phyloP scores from a whole-genome alignment of 306 rosid genomes.

The Nissolia schottii region DNA sequence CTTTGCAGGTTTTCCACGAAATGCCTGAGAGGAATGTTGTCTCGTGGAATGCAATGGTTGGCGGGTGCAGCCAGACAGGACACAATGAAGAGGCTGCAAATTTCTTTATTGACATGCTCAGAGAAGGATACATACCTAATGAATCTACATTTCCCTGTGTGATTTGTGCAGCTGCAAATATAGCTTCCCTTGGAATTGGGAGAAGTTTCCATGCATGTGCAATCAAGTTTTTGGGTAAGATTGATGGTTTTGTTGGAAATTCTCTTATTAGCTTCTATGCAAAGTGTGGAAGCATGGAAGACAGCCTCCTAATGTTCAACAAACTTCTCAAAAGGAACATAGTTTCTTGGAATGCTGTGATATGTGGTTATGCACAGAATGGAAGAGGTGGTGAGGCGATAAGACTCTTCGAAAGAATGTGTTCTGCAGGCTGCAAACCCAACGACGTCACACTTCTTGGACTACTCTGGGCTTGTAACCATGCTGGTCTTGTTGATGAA shows the following conservation, averaged over 20 bases:
- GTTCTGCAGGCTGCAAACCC: constrained; percentile 40
- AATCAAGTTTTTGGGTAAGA: constrained; percentile 67
- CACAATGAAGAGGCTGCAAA: constrained; percentile 75
- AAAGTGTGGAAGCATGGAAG: constrained; percentile 87
- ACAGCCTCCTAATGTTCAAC: constrained; percentile 53
- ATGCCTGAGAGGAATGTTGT: constrained; percentile 79
- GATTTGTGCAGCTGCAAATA: constrained; percentile 64
- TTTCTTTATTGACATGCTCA: constrained; percentile 61
- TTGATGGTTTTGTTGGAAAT: constrained; percentile 60
- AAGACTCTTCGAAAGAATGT: constrained; percentile 60
- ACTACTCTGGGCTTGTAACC: constrained; percentile 90
- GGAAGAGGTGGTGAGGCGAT: constrained; percentile 78
- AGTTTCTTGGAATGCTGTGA: constrained; percentile 89
- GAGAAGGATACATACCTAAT: constrained; percentile 60
- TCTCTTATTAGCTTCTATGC: constrained; percentile 76
- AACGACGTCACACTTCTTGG: constrained; percentile 69
- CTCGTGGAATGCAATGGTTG: constrained; percentile 84
- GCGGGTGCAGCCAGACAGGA: constrained; percentile 85
- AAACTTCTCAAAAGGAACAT: constrained; percentile 43
- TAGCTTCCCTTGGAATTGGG: constrained; percentile 76
- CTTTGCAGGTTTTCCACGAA: constrained; percentile 45
- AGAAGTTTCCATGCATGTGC: constrained; percentile 78
- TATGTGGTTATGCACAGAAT: constrained; percentile 90
- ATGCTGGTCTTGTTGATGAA: constrained; percentile 68
- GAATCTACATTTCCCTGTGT: constrained; percentile 82